Evolutionary conservation across 805 yeast species (phyloP).

Genomic region (Metschnikowia santaceciliae): DNA sequence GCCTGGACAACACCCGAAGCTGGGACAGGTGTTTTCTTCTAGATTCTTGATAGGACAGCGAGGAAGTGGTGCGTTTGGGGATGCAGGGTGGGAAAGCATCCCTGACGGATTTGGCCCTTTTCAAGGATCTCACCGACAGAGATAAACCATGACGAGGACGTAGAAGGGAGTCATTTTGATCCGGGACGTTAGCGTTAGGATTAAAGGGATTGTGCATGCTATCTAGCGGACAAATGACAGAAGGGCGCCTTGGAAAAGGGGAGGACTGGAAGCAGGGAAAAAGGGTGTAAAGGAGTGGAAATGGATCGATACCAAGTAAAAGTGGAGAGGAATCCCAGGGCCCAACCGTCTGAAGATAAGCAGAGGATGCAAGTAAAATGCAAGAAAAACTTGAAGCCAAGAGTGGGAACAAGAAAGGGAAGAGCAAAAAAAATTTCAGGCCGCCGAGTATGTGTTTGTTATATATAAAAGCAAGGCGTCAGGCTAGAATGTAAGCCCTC

Average conservation of each 20-base stretch:
- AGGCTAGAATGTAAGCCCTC: background rate
- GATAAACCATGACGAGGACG: background rate
- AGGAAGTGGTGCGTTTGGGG: background rate
- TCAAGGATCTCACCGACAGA: constrained; percentile 3
- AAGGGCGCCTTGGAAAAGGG: background rate
- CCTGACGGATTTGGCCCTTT: constrained; percentile 12
- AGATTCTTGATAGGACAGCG: background rate
- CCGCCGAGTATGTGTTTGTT: background rate
- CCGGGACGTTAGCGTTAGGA: background rate
- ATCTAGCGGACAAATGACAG: background rate
- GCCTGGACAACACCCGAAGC: constrained; percentile 1
- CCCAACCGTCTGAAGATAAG: background rate
- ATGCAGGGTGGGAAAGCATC: constrained; percentile 13
- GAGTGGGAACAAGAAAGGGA: background rate
- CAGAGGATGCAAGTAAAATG: background rate
- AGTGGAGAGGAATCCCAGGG: background rate
- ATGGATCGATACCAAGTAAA: constrained; percentile 1
- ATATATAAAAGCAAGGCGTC: background rate
- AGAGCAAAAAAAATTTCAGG: no score
- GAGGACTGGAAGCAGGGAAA: no score
- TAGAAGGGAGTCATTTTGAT: background rate
- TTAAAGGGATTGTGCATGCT: constrained; percentile 2
- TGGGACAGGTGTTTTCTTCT: background rate
- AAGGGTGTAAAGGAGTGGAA: background rate
- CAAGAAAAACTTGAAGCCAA: background rate